Evolutionary conservation across 2,329 filamentous ascomycete species (phyloP).

Genomic region (Leptographium flavum): DNA sequence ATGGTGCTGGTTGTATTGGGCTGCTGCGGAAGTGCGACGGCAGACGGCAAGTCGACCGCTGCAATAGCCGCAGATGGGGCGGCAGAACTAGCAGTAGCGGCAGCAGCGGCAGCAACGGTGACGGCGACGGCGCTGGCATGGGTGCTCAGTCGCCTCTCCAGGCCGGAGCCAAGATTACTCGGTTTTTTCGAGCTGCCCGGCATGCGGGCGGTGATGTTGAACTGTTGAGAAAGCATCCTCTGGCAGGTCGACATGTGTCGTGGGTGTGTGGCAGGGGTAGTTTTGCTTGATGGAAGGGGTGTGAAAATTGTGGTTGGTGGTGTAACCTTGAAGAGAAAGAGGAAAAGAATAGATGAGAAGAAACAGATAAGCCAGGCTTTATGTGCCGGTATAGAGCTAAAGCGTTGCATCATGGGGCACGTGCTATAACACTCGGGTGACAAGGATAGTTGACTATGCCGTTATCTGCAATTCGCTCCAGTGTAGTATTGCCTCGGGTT

Average conservation of each 20-base stretch:
- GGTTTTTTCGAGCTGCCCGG: background rate
- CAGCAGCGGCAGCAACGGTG: background rate
- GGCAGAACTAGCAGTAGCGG: background rate
- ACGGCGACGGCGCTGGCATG: background rate
- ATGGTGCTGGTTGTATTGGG: background rate
- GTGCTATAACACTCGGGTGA: too few species aligned
- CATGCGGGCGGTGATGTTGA: background rate
- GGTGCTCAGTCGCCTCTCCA: background rate
- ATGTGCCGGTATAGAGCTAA: too few species aligned
- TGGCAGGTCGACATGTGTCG: slow-evolving; percentile 1
- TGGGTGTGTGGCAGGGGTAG: background rate
- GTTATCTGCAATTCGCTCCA: too few species aligned
- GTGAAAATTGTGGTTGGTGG: too few species aligned
- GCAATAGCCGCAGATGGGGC: background rate
- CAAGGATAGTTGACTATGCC: too few species aligned
- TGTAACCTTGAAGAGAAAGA: too few species aligned
- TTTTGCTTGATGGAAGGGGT: background rate
- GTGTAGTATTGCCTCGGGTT: too few species aligned
- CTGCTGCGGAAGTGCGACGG: background rate
- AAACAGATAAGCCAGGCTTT: too few species aligned
- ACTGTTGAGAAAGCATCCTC: slow-evolving; percentile 4
- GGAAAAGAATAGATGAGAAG: too few species aligned
- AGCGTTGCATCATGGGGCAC: too few species aligned
- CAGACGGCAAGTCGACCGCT: too few species aligned
- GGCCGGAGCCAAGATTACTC: slow-evolving; percentile 4